These are phyloP conservation scores for Chalara sp. DNA, from an alignment of 2,329 filamentous ascomycete genomes.

Conservation along the genomic window DNA sequence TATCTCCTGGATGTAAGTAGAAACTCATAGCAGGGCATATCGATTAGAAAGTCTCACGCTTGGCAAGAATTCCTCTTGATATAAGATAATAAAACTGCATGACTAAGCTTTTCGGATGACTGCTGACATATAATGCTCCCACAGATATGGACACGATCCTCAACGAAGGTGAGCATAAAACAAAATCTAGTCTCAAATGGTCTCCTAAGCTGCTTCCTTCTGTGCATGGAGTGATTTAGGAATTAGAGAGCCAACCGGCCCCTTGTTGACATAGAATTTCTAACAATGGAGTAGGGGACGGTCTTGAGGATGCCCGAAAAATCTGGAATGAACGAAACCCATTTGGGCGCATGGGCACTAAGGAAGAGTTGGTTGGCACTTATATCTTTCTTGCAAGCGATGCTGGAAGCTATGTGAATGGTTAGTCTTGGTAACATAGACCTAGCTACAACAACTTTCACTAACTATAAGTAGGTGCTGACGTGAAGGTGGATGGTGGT, in stretches of 20 bases:
- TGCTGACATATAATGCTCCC: no score
- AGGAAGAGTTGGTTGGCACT: constrained; percentile 55
- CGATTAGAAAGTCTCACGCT: no score
- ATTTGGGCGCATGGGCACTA: constrained; percentile 56
- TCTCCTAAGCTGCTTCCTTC: no score
- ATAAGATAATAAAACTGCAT: no score
- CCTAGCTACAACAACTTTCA: background rate
- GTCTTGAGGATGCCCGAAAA: constrained; percentile 43
- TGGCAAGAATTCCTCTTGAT: no score
- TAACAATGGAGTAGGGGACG: constrained; percentile 26
- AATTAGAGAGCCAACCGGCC: no score
- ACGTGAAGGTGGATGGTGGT: background rate
- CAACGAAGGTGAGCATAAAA: constrained; percentile 45
- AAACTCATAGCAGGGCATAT: no score
- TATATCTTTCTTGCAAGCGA: constrained; percentile 53
- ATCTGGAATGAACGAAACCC: constrained; percentile 56
- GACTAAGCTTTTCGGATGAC: no score
- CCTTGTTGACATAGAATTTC: no score
- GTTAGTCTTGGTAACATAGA: background rate
- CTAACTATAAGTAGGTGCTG: background rate
- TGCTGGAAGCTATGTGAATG: constrained; percentile 59
- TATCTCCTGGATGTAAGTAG: constrained; percentile 53
- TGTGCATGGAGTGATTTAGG: no score
- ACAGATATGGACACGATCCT: constrained; percentile 51
- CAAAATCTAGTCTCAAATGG: no score